Conservation (phyloP, 495 filamentous ascomycete species). For the Penicillium taxi region DNA sequence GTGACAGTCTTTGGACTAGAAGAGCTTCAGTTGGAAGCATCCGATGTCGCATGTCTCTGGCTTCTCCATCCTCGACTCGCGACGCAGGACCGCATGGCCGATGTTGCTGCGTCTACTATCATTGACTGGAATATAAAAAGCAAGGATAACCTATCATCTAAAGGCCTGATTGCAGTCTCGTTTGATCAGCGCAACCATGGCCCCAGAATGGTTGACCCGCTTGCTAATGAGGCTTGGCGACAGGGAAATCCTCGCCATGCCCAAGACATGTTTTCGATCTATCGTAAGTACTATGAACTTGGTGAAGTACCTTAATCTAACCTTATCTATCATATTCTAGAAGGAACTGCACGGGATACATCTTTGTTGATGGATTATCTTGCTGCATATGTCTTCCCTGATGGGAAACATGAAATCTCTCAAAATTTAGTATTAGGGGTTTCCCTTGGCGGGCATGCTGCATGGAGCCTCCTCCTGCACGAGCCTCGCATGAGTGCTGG, state of each 20-base stretch:
- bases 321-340: conserved; percentile 18
- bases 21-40: conserved; percentile 49
- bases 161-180: conserved; percentile 64
- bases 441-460: conserved; percentile 80
- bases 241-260: conserved; percentile 76
- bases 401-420: conserved; percentile 45
- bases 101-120: conserved; percentile 48
- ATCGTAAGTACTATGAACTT: conserved; percentile 33
- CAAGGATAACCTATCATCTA: conserved; percentile 16
- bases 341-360: conserved; percentile 70
- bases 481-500: conserved; percentile 70
- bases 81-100: conserved; percentile 61
- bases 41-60: conserved; percentile 68
- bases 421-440: conserved; percentile 72
- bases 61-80: conserved; percentile 73
- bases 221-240: conserved; percentile 67
- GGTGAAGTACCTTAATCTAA: conserved; percentile 3
- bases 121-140: conserved; percentile 47
- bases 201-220: conserved; percentile 48
- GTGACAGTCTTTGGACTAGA: conserved; percentile 71
- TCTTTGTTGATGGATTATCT: conserved; percentile 64
- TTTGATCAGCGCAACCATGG: conserved; percentile 94
- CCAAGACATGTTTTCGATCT: conserved; percentile 73
- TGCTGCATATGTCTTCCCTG: conserved; percentile 63
- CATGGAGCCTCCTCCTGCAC: conserved; percentile 72